phyloP scores from a whole-genome alignment of 345 rosid species.

The Lenwebbia sp. region DNA sequence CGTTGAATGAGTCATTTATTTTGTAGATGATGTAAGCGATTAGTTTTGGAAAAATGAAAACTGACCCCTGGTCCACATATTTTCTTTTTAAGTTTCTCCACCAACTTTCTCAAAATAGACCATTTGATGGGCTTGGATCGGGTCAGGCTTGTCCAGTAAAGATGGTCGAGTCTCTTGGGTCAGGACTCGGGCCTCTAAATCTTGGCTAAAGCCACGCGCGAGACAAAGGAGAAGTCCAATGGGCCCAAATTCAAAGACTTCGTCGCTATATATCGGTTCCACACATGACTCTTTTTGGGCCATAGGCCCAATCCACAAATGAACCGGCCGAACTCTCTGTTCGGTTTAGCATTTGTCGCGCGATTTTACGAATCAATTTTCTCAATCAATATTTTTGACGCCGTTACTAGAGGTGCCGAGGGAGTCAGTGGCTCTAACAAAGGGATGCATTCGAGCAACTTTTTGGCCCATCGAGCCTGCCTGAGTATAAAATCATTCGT shows the following conservation, averaged over 20 bases:
- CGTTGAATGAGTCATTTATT: too few relatives aligned
- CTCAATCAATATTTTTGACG: not conserved
- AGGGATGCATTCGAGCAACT: not conserved
- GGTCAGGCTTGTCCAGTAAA: not conserved
- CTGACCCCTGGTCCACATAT: too few relatives aligned
- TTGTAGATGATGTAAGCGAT: too few relatives aligned
- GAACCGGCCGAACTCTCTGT: not conserved
- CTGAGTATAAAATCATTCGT: fast-evolving
- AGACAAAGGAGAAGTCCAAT: not conserved
- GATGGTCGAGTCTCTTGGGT: too few relatives aligned
- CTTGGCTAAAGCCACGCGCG: not conserved
- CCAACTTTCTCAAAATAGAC: not conserved
- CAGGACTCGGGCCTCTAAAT: not conserved
- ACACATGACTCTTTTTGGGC: not conserved
- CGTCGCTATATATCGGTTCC: not conserved
- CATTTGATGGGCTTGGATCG: not conserved
- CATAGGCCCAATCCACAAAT: not conserved
- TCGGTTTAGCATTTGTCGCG: not conserved
- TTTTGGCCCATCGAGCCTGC: not conserved
- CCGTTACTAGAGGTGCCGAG: not conserved
- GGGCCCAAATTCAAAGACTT: not conserved
- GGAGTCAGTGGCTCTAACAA: not conserved
- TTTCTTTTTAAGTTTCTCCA: too few relatives aligned
- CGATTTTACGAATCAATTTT: not conserved
- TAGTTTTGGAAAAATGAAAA: too few relatives aligned